These are phyloP conservation scores for Dictyostelium purpureum DNA, from an alignment of 78 protist genomes.

Conservation along the genomic window DNA sequence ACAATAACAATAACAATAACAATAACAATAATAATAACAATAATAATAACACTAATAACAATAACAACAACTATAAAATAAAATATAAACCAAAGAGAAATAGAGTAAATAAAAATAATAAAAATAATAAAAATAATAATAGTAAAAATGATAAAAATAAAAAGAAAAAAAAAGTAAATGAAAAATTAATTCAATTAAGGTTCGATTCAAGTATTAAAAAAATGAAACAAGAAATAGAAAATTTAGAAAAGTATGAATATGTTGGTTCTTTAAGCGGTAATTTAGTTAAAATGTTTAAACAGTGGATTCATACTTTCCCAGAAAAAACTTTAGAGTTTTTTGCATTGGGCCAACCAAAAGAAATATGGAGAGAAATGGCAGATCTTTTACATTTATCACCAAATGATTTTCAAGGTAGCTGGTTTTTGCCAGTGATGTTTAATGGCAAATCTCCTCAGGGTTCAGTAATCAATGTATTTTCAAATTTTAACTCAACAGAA, in stretches of 20 bases:
- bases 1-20: neutral
- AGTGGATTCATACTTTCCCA: conserved; percentile 43
- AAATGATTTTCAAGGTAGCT: conserved; percentile 39
- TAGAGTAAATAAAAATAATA: neutral
- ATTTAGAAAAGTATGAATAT: neutral
- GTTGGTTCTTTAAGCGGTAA: conserved; percentile 34
- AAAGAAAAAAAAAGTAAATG: neutral
- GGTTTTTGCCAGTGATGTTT: conserved; percentile 44
- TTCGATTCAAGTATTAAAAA: neutral
- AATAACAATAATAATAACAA: neutral
- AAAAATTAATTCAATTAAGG: neutral
- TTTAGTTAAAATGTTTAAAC: conserved; percentile 13
- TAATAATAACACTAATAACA: neutral
- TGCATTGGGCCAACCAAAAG: conserved; percentile 68
- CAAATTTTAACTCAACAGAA: neutral
- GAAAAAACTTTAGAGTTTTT: conserved; percentile 54
- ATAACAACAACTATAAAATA: neutral
- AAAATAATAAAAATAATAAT: neutral
- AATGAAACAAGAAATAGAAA: conserved; percentile 9
- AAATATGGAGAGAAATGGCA: conserved; percentile 56
- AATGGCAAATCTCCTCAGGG: neutral
- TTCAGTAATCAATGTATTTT: conserved; percentile 14
- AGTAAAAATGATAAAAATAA: neutral
- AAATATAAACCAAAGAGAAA: neutral
- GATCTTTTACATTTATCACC: conserved; percentile 68